Evolutionary conservation across 106 monocot genomes (phyloP), one percentile per base, ranked within the genome.

Genomic region (Amphibolis antarctica): DNA sequence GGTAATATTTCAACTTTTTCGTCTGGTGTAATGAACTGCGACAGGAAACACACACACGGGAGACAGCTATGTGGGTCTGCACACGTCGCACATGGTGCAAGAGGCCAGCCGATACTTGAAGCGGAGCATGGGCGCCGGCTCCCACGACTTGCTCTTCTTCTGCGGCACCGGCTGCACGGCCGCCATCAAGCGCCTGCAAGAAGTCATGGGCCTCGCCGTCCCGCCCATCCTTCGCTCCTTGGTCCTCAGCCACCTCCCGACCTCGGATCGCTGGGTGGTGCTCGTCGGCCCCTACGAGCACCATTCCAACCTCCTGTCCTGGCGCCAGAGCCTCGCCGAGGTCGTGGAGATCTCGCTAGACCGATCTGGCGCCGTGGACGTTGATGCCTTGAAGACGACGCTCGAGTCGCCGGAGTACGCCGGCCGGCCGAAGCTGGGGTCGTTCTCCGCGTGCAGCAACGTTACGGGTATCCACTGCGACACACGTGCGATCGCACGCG

Each of bases 371-470:
- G 42, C 42, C 0, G 1, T 80, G 7, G 80, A 85, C 51, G 9
- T 78, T 0, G 66, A 54, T 1, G 77, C 57, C 0, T 63, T 89
- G 27, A 64, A 61, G 42, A 11, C 42, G 20, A 66, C 56, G 4
- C 67, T 89, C 1, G 13, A 22, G 15, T 66, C 58, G 1, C 63
- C 79, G 17, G 73, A 79, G 53, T 77, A 53, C 25, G 17, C 62
- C 4, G 72, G 60, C 0, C 57, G 82, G 69, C 85, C 84, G 10
- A 89, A 74, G 67, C 63, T 89, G 15, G 80, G 89, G 0, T 79
- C 85, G 10, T 89, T 89, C 75, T 89, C 85, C 22, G 82, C 89
- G 23, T 89, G 89, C 64, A 89, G 82, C 69, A 89, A 85, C 51
- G 82, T 89, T 49, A 79, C 89, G 21, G 85, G 89, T 10, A 31